Evolutionary conservation across 345 rosid genomes (phyloP).

Genomic region (Arabis alpina): DNA sequence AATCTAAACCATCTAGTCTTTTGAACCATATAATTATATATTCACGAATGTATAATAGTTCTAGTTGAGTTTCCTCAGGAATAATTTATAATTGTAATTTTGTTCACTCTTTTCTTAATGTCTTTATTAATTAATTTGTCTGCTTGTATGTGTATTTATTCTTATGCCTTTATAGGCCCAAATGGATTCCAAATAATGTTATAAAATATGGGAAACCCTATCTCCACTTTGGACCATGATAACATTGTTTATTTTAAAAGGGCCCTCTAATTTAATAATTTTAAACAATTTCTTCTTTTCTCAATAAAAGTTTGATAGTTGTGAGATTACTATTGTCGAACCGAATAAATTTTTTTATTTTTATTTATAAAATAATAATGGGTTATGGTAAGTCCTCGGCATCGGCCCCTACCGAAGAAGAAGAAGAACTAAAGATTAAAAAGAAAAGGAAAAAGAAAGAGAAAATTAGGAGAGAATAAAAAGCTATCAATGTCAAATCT

Average conservation of each 20-base stretch:
- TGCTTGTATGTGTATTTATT: conserved; percentile 38
- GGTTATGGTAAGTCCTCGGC: conserved; percentile 33
- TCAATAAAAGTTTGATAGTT: conserved; percentile 16
- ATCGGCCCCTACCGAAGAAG: conserved; percentile 32
- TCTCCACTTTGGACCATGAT: conserved; percentile 46
- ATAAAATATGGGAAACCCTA: conserved; percentile 35
- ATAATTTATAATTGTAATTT: not conserved
- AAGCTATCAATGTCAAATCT: conserved; percentile 39
- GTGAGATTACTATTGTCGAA: conserved; percentile 25
- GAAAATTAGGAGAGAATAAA: conserved; percentile 40
- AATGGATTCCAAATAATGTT: conserved; percentile 38
- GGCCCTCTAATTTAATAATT: conserved; percentile 10
- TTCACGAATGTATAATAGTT: conserved; percentile 16
- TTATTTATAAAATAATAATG: conserved; percentile 1
- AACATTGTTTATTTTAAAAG: conserved; percentile 29
- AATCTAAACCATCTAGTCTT: not conserved
- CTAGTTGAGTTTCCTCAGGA: not conserved
- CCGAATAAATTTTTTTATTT: conserved; percentile 14
- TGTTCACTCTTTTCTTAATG: conserved; percentile 6
- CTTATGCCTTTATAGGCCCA: conserved; percentile 30
- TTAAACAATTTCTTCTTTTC: conserved; percentile 7
- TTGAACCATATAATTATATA: not conserved
- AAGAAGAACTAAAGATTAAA: conserved; percentile 6
- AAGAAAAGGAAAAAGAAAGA: not conserved
- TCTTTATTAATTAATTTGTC: conserved; percentile 27